Percentiles rank a stretch among this genome's conserved stretches.
Conservation (phyloP, 73 alveolate species). For the Diophrys sp. region DNA sequence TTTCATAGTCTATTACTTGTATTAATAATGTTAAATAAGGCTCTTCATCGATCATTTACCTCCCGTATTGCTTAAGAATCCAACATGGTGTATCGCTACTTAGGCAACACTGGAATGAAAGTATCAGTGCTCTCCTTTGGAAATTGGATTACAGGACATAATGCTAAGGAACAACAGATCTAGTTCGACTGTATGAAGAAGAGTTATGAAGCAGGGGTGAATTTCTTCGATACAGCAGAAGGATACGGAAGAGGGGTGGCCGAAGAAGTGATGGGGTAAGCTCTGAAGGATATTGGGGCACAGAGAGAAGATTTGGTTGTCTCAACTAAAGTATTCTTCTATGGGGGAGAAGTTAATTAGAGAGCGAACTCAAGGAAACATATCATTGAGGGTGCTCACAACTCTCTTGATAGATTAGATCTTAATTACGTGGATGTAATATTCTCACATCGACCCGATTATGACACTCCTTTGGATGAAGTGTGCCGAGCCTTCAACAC, state of each 20-base stretch:
- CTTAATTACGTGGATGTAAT: conserved; percentile 90
- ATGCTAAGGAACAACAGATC: conserved; percentile 2
- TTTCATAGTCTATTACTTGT: no score
- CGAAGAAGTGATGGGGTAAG: conserved; percentile 59
- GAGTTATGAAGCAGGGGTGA: conserved; percentile 49
- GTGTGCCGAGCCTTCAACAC: conserved; percentile 84
- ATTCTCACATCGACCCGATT: conserved; percentile 90
- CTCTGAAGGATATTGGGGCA: conserved; percentile 57
- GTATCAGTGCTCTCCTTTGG: conserved; percentile 69
- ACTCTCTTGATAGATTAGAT: conserved; percentile 78
- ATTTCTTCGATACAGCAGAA: conserved; percentile 74
- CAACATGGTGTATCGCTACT: conserved; percentile 59
- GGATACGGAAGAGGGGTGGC: conserved; percentile 53
- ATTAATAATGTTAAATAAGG: no score
- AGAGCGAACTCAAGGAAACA: conserved; percentile 73
- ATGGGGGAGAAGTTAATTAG: conserved; percentile 4
- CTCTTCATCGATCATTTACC: no score
- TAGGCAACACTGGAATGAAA: conserved; percentile 63
- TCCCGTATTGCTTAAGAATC: not conserved
- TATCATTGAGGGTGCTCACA: conserved; percentile 74
- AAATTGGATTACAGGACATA: conserved; percentile 26
- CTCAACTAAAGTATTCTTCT: conserved; percentile 74
- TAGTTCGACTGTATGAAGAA: conserved; percentile 4
- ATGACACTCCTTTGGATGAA: conserved; percentile 89
- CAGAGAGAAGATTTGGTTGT: conserved; percentile 71